These are phyloP conservation scores for Parasarocladium wereldwijsianum DNA, from an alignment of 2,329 filamentous ascomycete genomes.

Conservation along the genomic window DNA sequence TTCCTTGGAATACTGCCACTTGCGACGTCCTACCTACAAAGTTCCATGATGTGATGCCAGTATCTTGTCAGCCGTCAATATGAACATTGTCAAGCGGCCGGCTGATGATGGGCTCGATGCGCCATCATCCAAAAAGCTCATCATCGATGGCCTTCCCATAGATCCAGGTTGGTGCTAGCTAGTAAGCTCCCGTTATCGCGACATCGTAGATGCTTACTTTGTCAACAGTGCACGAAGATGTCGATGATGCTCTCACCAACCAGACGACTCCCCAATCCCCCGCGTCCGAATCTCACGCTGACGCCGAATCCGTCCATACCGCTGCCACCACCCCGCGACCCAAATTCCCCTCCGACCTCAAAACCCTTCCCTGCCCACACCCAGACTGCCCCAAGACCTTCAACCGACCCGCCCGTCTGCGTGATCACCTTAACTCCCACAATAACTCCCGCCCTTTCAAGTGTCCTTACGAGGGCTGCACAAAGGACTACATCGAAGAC, in stretches of 20 bases:
- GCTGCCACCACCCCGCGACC: slow-evolving; percentile 26
- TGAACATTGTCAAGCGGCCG: slow-evolving; percentile 1
- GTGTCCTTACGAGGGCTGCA: slow-evolving; percentile 56
- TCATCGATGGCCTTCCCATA: not conserved
- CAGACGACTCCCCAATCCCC: slow-evolving; percentile 18
- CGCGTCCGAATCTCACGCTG: no score
- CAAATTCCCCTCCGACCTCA: slow-evolving; percentile 55
- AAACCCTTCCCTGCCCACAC: slow-evolving; percentile 63
- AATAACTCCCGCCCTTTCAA: slow-evolving; percentile 69
- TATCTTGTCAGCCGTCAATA: not conserved
- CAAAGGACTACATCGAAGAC: slow-evolving; percentile 72
- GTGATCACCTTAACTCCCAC: slow-evolving; percentile 71
- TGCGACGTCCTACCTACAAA: not conserved
- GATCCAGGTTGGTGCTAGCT: no score
- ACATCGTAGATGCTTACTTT: slow-evolving; percentile 1
- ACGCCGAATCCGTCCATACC: slow-evolving; percentile 12
- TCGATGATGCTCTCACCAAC: slow-evolving; percentile 18
- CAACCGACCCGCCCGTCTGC: slow-evolving; percentile 69
- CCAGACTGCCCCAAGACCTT: slow-evolving; percentile 68
- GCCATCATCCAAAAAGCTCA: slow-evolving; percentile 2
- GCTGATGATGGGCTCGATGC: slow-evolving; percentile 1
- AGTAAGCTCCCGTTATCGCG: no score
- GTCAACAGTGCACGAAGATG: slow-evolving; percentile 15
- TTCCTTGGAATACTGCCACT: slow-evolving; percentile 2
- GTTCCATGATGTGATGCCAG: not conserved